These are phyloP conservation scores for Nakaseomyces nivariensis DNA, from an alignment of 1,139 yeast genomes.

Conservation along the genomic window DNA sequence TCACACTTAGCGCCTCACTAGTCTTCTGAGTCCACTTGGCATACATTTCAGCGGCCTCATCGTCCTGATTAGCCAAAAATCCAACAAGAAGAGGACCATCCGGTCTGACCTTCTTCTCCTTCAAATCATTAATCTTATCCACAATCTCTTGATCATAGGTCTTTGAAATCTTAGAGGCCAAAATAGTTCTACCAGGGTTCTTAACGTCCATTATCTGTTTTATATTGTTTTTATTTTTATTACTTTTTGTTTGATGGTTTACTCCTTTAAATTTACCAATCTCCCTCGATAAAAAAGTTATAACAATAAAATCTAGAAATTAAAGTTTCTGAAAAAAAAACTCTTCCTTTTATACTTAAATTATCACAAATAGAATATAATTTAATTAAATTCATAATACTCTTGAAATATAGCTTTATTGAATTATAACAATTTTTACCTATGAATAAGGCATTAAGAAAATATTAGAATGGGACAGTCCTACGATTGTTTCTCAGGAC, in stretches of 20 bases:
- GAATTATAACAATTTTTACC: no score
- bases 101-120: slow-evolving; percentile 19
- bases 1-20: slow-evolving; percentile 73
- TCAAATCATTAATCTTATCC: slow-evolving; percentile 43
- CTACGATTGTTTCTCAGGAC: background rate
- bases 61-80: slow-evolving; percentile 68
- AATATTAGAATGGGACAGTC: no score
- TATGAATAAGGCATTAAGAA: no score
- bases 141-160: slow-evolving; percentile 65
- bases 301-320: no score
- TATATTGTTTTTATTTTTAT: background rate
- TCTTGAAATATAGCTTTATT: no score
- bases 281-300: no score
- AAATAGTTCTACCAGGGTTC: slow-evolving; percentile 61
- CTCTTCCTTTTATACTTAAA: no score
- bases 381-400: no score
- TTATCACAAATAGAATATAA: no score
- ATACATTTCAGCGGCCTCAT: slow-evolving; percentile 91
- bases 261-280: background rate
- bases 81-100: slow-evolving; percentile 71
- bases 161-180: slow-evolving; percentile 84
- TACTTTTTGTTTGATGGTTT: background rate
- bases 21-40: slow-evolving; percentile 96
- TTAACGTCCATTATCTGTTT: background rate
- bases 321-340: no score